These are phyloP conservation scores for Boletus sp. DNA, from an alignment of 768 basidiomycete species.

Conservation along the genomic window DNA sequence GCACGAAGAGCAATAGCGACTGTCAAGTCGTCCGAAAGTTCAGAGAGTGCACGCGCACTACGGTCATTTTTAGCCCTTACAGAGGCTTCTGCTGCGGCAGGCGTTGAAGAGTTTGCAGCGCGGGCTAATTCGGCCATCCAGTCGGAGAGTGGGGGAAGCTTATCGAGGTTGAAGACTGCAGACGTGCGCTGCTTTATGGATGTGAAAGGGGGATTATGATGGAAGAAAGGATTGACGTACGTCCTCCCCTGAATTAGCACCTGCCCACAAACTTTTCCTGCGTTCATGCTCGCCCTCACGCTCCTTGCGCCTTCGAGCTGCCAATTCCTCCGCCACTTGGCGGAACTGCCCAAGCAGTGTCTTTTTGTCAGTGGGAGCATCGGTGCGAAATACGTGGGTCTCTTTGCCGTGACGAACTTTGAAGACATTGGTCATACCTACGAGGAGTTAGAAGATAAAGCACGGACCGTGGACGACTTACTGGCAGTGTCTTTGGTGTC, in stretches of 20 bases:
- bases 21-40: too few species aligned
- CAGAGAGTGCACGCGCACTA: too few species aligned
- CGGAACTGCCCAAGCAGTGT: constrained; percentile 80
- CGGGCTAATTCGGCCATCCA: constrained; percentile 72
- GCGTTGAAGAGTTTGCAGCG: constrained; percentile 41
- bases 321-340: constrained; percentile 88
- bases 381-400: constrained; percentile 90
- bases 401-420: constrained; percentile 93
- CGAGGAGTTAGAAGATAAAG: constrained; percentile 4
- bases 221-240: constrained; percentile 28
- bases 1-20: too few species aligned
- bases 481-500: constrained; percentile 96
- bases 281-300: constrained; percentile 92
- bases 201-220: neutral
- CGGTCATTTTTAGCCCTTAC: constrained; percentile 37
- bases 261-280: constrained; percentile 65
- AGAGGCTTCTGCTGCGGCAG: constrained; percentile 35
- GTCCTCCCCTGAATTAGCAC: constrained; percentile 40
- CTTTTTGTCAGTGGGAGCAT: constrained; percentile 81
- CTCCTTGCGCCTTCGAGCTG: constrained; percentile 86
- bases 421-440: constrained; percentile 92
- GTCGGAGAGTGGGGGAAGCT: constrained; percentile 63
- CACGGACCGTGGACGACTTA: constrained; percentile 35
- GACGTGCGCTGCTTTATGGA: constrained; percentile 31
- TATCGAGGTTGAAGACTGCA: constrained; percentile 32